Evolutionary conservation across 176 grass and related monocot species (phyloP), one percentile per base, ranked within the genome.

Genomic region (Cocos nucifera): DNA sequence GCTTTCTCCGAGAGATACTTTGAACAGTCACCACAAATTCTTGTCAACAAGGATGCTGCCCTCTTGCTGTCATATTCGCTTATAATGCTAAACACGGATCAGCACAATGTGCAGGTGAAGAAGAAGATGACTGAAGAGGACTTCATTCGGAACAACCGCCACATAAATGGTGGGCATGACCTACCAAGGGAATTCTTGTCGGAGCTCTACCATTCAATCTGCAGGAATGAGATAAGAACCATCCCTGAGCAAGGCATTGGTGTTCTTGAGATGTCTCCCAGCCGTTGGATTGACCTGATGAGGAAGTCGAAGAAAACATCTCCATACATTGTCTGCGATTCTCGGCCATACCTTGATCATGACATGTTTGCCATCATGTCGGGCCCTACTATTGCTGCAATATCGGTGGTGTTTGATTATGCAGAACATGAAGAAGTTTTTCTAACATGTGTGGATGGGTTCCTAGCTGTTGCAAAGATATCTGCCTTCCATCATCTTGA

Each of bases 61-160:
- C 76, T 93, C 28, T 3, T 98, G 23, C 73, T 98, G 59, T 77
- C 94, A 19, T 98, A 98, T 69, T 98, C 94, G 53, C 83, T 98
- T 58, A 98, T 98, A 84, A 86, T 98, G 94, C 79, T 98, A 44
- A 98, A 98, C 77, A 98, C 94, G 27, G 94, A 98, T 83, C 94
- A 98, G 67, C 94, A 98, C 64, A 98, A 98, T 70, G 89, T 86
- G 79, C 94, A 98, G 64, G 94, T 98, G 59, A 98, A 98, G 71
- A 98, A 93, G 74, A 98, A 98, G 72, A 98, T 98, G 94, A 98
- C 94, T 0, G 88, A 98, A 72, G 94, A 98, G 59, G 94, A 98
- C 72, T 98, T 98, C 69, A 92, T 98, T 59, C 80, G 89, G 78
- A 98, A 98, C 29, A 98, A 98, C 56, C 86, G 94, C 65, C 84